A percentile compares a stretch with the other conserved stretches of the same genome.
Evolutionary conservation across 306 rosid species (phyloP).

Genomic region (Vicia faba): DNA sequence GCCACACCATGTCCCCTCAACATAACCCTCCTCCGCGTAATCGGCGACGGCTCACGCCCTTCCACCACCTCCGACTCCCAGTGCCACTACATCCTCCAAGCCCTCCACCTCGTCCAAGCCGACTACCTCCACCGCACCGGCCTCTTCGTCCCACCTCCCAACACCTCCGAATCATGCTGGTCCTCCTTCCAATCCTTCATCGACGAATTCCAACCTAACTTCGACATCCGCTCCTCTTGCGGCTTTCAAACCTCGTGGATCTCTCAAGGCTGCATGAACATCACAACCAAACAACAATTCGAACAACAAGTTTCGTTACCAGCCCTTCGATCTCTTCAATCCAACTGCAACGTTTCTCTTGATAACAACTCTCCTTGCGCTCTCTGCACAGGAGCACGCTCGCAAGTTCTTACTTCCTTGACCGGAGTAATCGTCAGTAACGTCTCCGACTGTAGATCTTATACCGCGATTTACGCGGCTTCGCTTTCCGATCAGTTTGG

Average conservation of each 20-base stretch:
- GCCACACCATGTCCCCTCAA: conserved; percentile 67
- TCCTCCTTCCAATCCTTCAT: conserved; percentile 21
- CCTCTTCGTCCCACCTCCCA: conserved; percentile 51
- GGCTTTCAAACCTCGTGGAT: conserved; percentile 44
- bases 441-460: conserved; percentile 61
- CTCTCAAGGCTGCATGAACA: conserved; percentile 74
- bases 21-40: conserved; percentile 59
- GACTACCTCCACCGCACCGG: conserved; percentile 56
- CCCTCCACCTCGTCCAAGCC: conserved; percentile 70
- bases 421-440: conserved; percentile 51
- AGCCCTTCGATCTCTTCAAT: conserved; percentile 12
- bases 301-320: conserved; percentile 19
- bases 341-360: conserved; percentile 55
- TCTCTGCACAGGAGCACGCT: conserved; percentile 51
- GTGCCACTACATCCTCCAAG: conserved; percentile 61
- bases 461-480: conserved; percentile 65
- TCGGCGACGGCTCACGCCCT: conserved; percentile 37
- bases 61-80: neutral
- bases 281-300: conserved; percentile 57
- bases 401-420: conserved; percentile 35
- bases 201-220: neutral
- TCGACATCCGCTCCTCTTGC: conserved; percentile 37
- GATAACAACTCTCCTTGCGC: conserved; percentile 69
- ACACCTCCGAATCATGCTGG: conserved; percentile 48
- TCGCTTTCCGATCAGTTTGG: conserved; percentile 53